Conservation (phyloP, 2,329 filamentous ascomycete species). For the Paecilomyces fulvus region DNA sequence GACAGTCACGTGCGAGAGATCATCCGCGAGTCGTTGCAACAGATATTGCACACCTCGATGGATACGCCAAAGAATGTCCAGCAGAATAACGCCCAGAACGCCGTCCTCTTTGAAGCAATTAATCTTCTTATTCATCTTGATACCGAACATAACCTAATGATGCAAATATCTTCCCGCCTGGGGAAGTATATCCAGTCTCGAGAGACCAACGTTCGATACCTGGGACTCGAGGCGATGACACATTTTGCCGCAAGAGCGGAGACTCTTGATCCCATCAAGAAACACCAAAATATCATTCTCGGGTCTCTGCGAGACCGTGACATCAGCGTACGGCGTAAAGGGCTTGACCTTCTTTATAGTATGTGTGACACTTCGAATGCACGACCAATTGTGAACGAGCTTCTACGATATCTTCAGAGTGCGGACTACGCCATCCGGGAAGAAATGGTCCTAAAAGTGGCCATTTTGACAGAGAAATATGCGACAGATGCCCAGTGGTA, state of each 20-base stretch:
- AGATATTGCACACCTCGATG: slow-evolving; percentile 82
- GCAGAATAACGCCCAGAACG: slow-evolving; percentile 98
- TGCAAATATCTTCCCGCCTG: slow-evolving; percentile 82
- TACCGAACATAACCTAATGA: slow-evolving; percentile 88
- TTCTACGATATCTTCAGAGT: slow-evolving; percentile 88
- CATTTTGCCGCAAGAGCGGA: slow-evolving; percentile 90
- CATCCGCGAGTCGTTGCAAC: slow-evolving; percentile 83
- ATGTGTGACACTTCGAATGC: slow-evolving; percentile 98
- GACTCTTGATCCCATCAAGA: slow-evolving; percentile 93
- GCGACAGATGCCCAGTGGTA: slow-evolving; percentile 99
- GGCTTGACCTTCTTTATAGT: slow-evolving; percentile 93
- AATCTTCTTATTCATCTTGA: slow-evolving; percentile 97
- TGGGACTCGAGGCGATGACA: slow-evolving; percentile 95
- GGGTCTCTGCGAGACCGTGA: slow-evolving; percentile 90
- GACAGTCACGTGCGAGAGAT: slow-evolving; percentile 86
- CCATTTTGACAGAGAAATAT: slow-evolving; percentile 96
- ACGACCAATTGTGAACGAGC: slow-evolving; percentile 83
- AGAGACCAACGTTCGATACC: slow-evolving; percentile 94
- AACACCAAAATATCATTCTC: slow-evolving; percentile 93
- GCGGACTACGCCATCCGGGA: slow-evolving; percentile 97
- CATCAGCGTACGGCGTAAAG: slow-evolving; percentile 93
- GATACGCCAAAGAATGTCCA: slow-evolving; percentile 97
- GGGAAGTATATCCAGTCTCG: slow-evolving; percentile 95
- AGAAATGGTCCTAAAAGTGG: slow-evolving; percentile 99
- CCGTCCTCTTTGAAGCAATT: slow-evolving; percentile 95